Conservation (phyloP, 2,329 filamentous ascomycete genomes). For the Penicillium sumatraense region DNA sequence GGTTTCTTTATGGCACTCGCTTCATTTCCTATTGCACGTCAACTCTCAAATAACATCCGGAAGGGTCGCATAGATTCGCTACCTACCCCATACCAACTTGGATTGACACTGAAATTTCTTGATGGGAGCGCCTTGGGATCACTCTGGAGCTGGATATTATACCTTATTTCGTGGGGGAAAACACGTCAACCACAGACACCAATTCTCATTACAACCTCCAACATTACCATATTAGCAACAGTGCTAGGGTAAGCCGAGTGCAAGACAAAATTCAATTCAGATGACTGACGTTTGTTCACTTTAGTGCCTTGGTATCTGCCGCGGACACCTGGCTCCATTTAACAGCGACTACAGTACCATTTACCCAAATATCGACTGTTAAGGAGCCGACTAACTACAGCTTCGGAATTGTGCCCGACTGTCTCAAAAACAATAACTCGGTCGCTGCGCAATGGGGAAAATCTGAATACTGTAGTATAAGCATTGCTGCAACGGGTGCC, state of each 20-base stretch:
- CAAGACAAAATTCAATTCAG: neutral
- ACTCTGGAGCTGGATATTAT: slow-evolving; percentile 20
- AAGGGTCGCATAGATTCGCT: slow-evolving; percentile 10
- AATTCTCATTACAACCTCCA: slow-evolving; percentile 1
- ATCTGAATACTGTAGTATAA: neutral
- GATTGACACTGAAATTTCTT: slow-evolving; percentile 18
- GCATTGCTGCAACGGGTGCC: neutral
- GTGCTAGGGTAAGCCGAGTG: neutral
- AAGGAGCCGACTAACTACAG: neutral
- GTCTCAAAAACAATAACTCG: neutral
- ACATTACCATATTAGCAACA: neutral
- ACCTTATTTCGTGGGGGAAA: slow-evolving; percentile 20
- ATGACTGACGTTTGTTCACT: neutral
- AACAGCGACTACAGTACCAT: slow-evolving; percentile 26
- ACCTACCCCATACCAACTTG: slow-evolving; percentile 25
- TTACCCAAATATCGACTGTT: slow-evolving; percentile 11
- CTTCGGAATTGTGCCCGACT: neutral
- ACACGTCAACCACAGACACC: slow-evolving; percentile 9
- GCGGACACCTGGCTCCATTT: slow-evolving; percentile 33
- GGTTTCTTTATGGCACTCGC: slow-evolving; percentile 28
- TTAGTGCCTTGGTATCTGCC: slow-evolving; percentile 20
- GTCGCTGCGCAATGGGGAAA: neutral
- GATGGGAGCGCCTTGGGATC: slow-evolving; percentile 15
- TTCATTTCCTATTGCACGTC: slow-evolving; percentile 26
- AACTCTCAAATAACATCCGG: slow-evolving; percentile 9